Base-by-base conservation (phyloP, 2,329 filamentous ascomycete genomes). In the Penicillium frequentans region DNA sequence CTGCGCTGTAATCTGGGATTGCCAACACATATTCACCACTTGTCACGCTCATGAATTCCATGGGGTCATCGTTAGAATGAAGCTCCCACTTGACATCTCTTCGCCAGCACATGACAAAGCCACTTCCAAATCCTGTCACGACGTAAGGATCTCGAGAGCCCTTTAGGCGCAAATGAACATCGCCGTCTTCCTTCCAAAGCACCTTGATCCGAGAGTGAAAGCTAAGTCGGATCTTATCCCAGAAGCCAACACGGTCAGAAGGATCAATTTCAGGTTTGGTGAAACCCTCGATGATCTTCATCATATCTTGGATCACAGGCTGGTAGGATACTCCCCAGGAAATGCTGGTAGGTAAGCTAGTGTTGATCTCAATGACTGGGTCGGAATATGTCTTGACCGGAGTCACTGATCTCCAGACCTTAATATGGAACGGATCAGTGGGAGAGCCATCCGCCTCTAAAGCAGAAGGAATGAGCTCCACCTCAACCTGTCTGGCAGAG, bases 261-360 rank as follows among this genome's bases (percentile, higher is more conserved):
- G 90, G 89, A 72, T 99, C 96, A 27, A 97, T 82, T 61, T 93
- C 93, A 8, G 93, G 91, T 71, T 99, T 99, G 1, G 93, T 97
- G 72, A 99, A 98, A 2, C 90, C 93, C 75, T 99, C 95, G 59
- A 99, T 90, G 26, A 93, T 93, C 84, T 98, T 97, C 95, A 99
- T 99, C 90, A 98, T 96, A 70, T 99, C 96, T 73, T 99, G 95
- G 49, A 99, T 93, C 1, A 93, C 93, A 27, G 96, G 95, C 70
- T 99, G 96, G 69, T 98, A 99, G 2, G 93, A 96, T 46, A 95
- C 93, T 8, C 93, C 93, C 96, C 95, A 99, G 0, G 93, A 97
- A 52, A 99, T 93, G 45, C 90, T 87, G 0, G 95, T 99, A 2
- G 96, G 91, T 57, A 93, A 86, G 53, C 88, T 90, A 2, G 93